phyloP scores from a whole-genome alignment of 441 rosid species.

The Rhodomyrtus psidioides region DNA sequence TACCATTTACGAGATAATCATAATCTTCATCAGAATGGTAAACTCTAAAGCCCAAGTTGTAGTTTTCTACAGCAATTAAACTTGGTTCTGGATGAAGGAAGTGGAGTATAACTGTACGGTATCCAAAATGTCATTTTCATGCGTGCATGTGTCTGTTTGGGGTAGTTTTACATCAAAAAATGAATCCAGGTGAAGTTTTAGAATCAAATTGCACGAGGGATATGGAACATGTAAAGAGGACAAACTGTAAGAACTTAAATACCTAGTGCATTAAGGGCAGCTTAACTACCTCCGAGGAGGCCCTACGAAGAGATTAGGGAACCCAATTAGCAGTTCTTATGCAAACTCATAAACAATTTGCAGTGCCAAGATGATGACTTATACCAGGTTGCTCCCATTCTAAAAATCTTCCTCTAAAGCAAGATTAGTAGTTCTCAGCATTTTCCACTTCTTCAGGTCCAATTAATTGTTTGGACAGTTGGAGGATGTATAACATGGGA shows the following conservation, averaged over 20 bases:
- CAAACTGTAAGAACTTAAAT: background rate
- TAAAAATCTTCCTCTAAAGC: background rate
- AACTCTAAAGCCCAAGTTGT: background rate
- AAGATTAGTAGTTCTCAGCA: background rate
- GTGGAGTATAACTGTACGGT: background rate
- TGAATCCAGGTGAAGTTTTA: background rate
- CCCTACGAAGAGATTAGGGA: background rate
- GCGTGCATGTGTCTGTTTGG: background rate
- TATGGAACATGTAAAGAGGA: background rate
- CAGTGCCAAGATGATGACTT: background rate
- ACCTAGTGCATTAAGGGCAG: background rate
- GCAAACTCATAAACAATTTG: background rate
- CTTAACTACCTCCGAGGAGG: background rate
- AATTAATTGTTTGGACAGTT: background rate
- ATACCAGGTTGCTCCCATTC: background rate
- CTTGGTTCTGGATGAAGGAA: background rate
- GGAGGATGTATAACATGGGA: background rate
- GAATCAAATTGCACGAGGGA: background rate
- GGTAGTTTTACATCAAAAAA: background rate
- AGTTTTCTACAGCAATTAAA: background rate
- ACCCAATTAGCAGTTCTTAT: background rate
- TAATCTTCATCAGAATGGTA: background rate
- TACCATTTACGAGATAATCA: conserved; percentile 4
- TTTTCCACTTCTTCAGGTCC: background rate
- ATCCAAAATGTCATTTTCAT: background rate